Conservation (phyloP, 805 yeast genomes). For the Saturnispora serradocipensis region DNA sequence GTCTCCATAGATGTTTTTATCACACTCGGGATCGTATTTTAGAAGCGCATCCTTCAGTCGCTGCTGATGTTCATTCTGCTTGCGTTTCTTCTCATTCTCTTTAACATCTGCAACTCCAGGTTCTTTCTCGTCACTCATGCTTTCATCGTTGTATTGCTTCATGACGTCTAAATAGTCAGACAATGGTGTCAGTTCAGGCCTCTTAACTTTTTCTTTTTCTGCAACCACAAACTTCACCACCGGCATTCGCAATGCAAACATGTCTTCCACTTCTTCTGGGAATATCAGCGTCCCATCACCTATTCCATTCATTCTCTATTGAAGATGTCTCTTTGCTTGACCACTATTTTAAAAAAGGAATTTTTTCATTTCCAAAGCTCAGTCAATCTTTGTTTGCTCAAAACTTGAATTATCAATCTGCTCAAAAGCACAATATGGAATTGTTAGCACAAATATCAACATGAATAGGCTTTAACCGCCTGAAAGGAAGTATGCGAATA, state of each 20-base stretch:
- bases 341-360: background rate
- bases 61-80: background rate
- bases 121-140: background rate
- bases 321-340: background rate
- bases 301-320: background rate
- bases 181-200: background rate
- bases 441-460: background rate
- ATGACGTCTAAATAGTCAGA: background rate
- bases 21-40: slow-evolving; percentile 48
- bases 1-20: slow-evolving; percentile 54
- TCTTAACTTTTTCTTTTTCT: background rate
- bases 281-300: background rate
- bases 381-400: background rate
- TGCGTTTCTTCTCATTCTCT: background rate
- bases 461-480: background rate
- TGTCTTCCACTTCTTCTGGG: background rate
- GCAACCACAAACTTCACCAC: background rate
- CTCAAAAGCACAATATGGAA: background rate
- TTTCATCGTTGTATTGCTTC: background rate
- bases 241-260: background rate
- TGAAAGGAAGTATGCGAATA: background rate
- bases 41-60: slow-evolving; percentile 18
- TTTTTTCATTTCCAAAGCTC: background rate
- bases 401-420: background rate
- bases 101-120: background rate